These are phyloP conservation scores for Skeletonema tropicum DNA, from an alignment of 108 stramenopile genomes.

Conservation along the genomic window DNA sequence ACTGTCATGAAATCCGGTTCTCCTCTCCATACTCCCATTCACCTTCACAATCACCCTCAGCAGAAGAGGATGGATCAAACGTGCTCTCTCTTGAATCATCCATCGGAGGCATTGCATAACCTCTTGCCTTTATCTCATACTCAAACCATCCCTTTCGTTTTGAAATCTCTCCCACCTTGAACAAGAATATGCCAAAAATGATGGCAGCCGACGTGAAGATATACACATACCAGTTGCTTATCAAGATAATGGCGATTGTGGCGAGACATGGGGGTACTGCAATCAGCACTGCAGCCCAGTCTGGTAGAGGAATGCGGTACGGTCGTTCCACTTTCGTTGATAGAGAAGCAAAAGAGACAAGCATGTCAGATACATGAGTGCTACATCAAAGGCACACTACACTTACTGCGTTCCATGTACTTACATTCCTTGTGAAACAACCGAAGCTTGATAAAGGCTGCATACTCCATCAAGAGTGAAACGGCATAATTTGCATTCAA, in stretches of 20 bases:
- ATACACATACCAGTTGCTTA: constrained; percentile 53
- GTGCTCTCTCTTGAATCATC: background rate
- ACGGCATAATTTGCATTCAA: constrained; percentile 89
- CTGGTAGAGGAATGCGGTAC: constrained; percentile 50
- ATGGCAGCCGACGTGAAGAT: constrained; percentile 30
- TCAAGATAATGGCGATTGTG: constrained; percentile 30
- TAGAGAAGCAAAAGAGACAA: background rate
- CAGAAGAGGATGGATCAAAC: background rate
- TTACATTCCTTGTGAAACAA: constrained; percentile 40
- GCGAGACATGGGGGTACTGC: constrained; percentile 41
- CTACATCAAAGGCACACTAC: background rate
- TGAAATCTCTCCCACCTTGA: constrained; percentile 25
- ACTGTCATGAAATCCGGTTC: background rate
- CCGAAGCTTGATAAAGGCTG: constrained; percentile 93
- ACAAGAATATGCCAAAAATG: constrained; percentile 9
- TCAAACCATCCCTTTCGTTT: constrained; percentile 35
- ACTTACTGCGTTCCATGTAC: background rate
- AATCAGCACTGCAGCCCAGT: constrained; percentile 48
- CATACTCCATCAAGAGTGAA: constrained; percentile 89
- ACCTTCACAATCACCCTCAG: background rate
- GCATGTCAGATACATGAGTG: background rate
- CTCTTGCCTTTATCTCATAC: constrained; percentile 24
- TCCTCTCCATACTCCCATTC: constrained; percentile 3
- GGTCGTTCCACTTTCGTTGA: constrained; percentile 35
- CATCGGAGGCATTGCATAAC: constrained; percentile 5